phyloP scores from a whole-genome alignment of 805 yeast species.

The Candida awuae region DNA sequence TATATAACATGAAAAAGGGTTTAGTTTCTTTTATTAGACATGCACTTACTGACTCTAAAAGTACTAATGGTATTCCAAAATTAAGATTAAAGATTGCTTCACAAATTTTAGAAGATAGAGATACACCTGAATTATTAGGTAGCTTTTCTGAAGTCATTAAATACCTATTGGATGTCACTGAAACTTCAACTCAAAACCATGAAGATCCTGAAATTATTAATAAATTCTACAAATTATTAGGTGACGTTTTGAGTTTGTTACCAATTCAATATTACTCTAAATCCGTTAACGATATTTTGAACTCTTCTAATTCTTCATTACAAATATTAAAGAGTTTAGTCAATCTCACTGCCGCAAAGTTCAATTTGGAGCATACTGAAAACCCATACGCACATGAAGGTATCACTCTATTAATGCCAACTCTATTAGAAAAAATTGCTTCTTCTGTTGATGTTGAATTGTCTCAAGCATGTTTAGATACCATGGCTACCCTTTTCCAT shows the following conservation, averaged over 20 bases:
- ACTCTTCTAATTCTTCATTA: constrained; percentile 31
- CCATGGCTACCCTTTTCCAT: constrained; percentile 52
- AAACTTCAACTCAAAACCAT: constrained; percentile 21
- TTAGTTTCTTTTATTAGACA: constrained; percentile 51
- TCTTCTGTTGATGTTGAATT: constrained; percentile 38
- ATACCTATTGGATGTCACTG: constrained; percentile 34
- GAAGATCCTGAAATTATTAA: constrained; percentile 31
- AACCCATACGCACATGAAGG: constrained; percentile 43
- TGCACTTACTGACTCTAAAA: constrained; percentile 36
- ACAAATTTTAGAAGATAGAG: constrained; percentile 25
- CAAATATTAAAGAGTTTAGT: constrained; percentile 57
- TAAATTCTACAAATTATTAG: constrained; percentile 48
- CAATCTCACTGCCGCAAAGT: constrained; percentile 54
- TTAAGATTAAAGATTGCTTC: constrained; percentile 34
- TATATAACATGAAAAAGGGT: constrained; percentile 40
- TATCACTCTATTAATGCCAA: constrained; percentile 43
- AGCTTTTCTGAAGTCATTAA: constrained; percentile 26
- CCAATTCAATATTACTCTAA: constrained; percentile 69
- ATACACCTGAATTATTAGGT: constrained; percentile 16
- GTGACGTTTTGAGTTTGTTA: constrained; percentile 55
- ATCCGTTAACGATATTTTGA: constrained; percentile 42
- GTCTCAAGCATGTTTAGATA: constrained; percentile 62
- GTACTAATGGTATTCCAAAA: constrained; percentile 35
- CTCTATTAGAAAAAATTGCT: constrained; percentile 36
- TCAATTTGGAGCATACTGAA: constrained; percentile 55